A percentile compares a stretch with the other conserved stretches of the same genome.
Conservation (phyloP, 345 rosid genomes). For the Brassica cretica region DNA sequence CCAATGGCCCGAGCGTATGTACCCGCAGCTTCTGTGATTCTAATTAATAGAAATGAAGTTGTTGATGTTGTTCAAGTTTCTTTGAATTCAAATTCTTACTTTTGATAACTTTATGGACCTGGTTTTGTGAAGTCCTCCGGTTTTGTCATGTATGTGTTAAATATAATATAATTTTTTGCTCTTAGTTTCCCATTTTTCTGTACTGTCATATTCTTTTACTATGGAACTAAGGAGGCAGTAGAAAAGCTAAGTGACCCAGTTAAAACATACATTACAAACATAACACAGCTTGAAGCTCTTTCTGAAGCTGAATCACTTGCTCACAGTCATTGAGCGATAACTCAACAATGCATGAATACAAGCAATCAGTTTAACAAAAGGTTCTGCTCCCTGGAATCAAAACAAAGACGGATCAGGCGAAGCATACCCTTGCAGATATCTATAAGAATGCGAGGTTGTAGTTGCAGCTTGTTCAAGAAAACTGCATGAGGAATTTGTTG, state of each 20-base stretch:
- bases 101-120: neutral
- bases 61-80: neutral
- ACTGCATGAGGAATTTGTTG: too few relatives aligned
- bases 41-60: neutral
- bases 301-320: neutral
- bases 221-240: neutral
- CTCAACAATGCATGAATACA: neutral
- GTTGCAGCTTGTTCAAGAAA: too few relatives aligned
- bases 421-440: too few relatives aligned
- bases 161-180: neutral
- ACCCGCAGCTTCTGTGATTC: slow-evolving; percentile 47
- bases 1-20: slow-evolving; percentile 77
- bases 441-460: too few relatives aligned
- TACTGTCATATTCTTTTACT: neutral
- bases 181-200: neutral
- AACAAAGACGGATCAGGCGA: too few relatives aligned
- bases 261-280: neutral
- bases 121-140: slow-evolving; percentile 8
- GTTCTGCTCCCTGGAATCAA: too few relatives aligned
- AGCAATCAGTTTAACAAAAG: neutral
- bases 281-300: neutral
- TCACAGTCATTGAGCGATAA: neutral
- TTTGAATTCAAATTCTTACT: slow-evolving; percentile 7
- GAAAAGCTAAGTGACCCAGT: neutral
- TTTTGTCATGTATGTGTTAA: neutral